Evolutionary conservation across 2,329 filamentous ascomycete species (phyloP), one percentile per base, ranked within the genome.

Genomic region (Chaetomiaceae sp.): DNA sequence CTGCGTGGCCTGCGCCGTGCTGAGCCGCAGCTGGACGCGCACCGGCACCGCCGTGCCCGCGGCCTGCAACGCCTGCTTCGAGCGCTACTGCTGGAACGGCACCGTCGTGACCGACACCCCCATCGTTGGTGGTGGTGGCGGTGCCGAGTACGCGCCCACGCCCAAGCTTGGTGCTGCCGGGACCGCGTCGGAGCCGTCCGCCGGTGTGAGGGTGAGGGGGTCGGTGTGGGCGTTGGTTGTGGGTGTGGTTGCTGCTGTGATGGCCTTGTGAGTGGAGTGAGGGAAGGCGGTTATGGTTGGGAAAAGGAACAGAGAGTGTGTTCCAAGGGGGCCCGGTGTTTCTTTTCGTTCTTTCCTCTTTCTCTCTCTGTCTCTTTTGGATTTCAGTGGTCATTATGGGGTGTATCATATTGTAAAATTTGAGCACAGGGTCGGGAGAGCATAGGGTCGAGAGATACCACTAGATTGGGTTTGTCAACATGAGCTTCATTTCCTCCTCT

Each of bases 71-170:
- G 63, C 76, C 44, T 99, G 93, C 72, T 97, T 96, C 68, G 59
- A 73, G 12, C 69, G 73, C 17, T 96, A 96, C 72, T 99, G 93
- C 78, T 99, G 93, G 93, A 81, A 96, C 66, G 93, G 93, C n/a
- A 87, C 80, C 16, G 64, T 65, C 45, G 53, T 50, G 7, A 20
- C n/a, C 38, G 51, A 58, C 48, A 50, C 53, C 3, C 31, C 40
- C 7, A 16, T 25, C 39, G 55, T 60, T 39, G 45, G 53, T 5
- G 38, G 44, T 7, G 58, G 56, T 21, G 53, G 55, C 6, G 38
- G 45, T 12, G 58, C 54, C 21, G 43, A 37, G 25, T 71, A 70
- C 46, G 49, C 63, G 54, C 69, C 68, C 2, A 46, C 31, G 5
- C 63, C 65, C 35, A 63, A 64, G 52, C 60, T 68, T 35, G 60